Evolutionary conservation across 805 yeast genomes (phyloP), one percentile per base, ranked within the genome.

Genomic region (Kodamaea nitidulidarum): DNA sequence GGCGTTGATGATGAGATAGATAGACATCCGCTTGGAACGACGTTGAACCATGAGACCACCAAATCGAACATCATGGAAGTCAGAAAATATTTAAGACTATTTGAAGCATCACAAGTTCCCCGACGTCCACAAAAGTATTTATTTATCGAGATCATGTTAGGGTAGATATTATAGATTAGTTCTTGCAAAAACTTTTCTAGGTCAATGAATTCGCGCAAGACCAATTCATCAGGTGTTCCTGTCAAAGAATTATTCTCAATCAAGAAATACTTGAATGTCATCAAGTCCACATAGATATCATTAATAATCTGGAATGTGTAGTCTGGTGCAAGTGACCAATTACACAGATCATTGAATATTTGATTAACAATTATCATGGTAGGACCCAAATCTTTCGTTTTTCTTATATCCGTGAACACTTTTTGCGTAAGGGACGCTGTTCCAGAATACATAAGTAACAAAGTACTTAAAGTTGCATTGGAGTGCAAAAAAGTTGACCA

Each of bases 401-500:
- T 29, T 5, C 39, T 34, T 2, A 54, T 52, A 15, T 57, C 64
- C 9, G 44, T 40, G 25, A 60, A 49, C 11, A 52, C 49, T 32
- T 58, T 65, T 30, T 42, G 38, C 22, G 61, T 39, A 10, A 68
- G 48, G 3, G 62, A 49, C 2, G 65, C 54, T 1, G 71, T 58
- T 6, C 73, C 73, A 15, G 50, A 47, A 29, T 54, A 52, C 55
- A 67, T 54, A 17, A 65, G 47, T 20, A 58, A 44, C n/a, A 59
- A 48, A 0, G 72, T 64, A 10, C 57, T 56, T 15, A 61, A 50
- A 15, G 60, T 55, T 0, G 67, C 52, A 42, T 59, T 58, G 15
- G 57, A 47, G 36, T 65, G 61, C 30, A 65, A 49, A 39, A 56
- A 64, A 15, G 59, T 56, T 0, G 65, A 52, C 59, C 67, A 63